Conservation (phyloP, 164 flowering plant species). For the Hamamelis virginiana region DNA sequence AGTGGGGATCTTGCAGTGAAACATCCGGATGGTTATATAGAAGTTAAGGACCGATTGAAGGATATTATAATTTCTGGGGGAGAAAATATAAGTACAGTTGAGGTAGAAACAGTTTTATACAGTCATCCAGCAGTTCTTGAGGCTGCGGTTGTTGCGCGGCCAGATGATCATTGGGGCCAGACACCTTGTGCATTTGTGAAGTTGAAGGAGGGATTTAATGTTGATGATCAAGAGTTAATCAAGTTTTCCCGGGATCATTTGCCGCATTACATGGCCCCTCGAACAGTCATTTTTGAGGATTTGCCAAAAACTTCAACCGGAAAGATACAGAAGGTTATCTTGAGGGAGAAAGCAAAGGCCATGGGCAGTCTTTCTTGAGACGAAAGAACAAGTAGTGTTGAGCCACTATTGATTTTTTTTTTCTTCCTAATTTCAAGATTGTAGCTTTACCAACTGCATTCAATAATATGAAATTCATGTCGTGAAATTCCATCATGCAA, state of each 20-base stretch:
- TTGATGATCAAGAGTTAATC: constrained; percentile 34
- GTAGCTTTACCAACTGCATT: too few relatives aligned
- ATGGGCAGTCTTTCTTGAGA: constrained; percentile 38
- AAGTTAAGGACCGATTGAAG: constrained; percentile 51
- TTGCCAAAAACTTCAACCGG: constrained; percentile 64
- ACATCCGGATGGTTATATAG: constrained; percentile 49
- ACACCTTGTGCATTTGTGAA: constrained; percentile 67
- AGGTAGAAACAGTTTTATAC: constrained; percentile 49
- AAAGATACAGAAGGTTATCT: constrained; percentile 56
- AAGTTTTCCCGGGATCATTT: constrained; percentile 39
- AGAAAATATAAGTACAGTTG: constrained; percentile 53
- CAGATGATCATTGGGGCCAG: constrained; percentile 63
- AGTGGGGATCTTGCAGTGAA: constrained; percentile 50
- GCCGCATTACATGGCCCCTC: constrained; percentile 61
- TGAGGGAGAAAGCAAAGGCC: constrained; percentile 54
- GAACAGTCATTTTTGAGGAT: constrained; percentile 46
- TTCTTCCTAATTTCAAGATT: too few relatives aligned
- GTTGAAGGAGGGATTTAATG: constrained; percentile 42
- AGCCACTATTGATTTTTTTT: too few relatives aligned
- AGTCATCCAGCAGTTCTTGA: constrained; percentile 55
- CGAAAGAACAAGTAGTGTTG: not conserved
- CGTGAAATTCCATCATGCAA: too few relatives aligned
- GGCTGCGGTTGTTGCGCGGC: constrained; percentile 57
- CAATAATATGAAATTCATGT: too few relatives aligned
- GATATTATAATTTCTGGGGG: constrained; percentile 63